Evolutionary conservation across 2,329 filamentous ascomycete genomes (phyloP), one percentile per base, ranked within the genome.

Genomic region (Malbranchea cinnamomea): DNA sequence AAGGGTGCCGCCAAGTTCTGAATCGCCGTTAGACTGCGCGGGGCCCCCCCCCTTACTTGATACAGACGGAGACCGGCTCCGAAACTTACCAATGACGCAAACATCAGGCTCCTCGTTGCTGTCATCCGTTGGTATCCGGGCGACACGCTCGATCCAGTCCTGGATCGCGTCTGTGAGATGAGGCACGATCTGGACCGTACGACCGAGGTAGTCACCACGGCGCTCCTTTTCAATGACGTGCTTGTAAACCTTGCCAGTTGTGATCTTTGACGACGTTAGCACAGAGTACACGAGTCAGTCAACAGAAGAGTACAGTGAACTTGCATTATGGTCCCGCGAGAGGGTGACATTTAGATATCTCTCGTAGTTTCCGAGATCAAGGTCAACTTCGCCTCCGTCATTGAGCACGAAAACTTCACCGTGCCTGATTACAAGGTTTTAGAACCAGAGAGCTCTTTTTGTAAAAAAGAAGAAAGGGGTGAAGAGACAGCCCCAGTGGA

Each of bases 171-270:
- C 73, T 8, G 39, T 41, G 23, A 41, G 31, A 94, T 92, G 11
- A 77, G 81, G 48, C 91, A 74, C 32, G 84, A 91, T 78, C 56
- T 94, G 84, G 10, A 91, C 78, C 11, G 85, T 84, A 54, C 78
- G 75, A 41, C 87, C 87, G 8, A 95, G 69, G 47, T 93, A 95
- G 51, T 89, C 76, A 32, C 74, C 74, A 38, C 60, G 59, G 40
- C 74, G 62, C 56, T 78, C 74, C 37, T 71, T 73, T 47, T 84
- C 72, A 45, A 93, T 84, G 31, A 94, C 85, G 46, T 79, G 73
- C 48, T 82, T 68, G 59, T 94, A 95, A 43, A 95, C 83, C 63
- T 95, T 94, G 50, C 89, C 89, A 4, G 87, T 93, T 3, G 89
- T 98, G 57, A 98, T 92, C 17, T 11, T 26, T 5, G 3, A 6